Evolutionary conservation across 2,329 filamentous ascomycete genomes (phyloP), one percentile per base, ranked within the genome.

Genomic region (Neophaeococcomyces mojaviensis): DNA sequence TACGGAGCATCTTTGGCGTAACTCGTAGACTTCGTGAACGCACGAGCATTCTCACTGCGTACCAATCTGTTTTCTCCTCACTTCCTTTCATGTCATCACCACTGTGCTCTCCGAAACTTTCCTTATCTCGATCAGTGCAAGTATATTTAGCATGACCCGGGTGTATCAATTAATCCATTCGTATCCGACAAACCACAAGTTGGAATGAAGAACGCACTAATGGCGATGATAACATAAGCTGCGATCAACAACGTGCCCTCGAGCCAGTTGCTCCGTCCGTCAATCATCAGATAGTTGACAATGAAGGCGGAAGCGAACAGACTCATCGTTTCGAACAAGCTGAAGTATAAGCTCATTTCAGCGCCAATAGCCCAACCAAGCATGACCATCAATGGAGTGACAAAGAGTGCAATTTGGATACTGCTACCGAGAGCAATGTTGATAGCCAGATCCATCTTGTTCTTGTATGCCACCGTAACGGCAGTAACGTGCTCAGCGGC

Each of bases 301-400:
- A 94, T 88, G 53, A 94, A 81, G 6, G 88, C 82, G 42, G 81
- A 85, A 42, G 90, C 79, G 64, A 94, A 94, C 58, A 94, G 77
- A 47, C 84, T 86, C 18, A 92, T 84, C 0, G 87, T 94, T 74
- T 94, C 87, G 65, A 94, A 94, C 39, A 88, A 75, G 49, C 87
- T 87, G 64, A 94, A 94, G 69, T 90, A 88, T 28, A 94, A 73
- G 22, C 83, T 77, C 81, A 86, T 85, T n/a, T 81, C 72, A 49
- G 76, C 76, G 50, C 73, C 66, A 63, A 85, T 75, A 49, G 74
- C 75, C 82, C 82, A 86, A n/a, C 81, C 82, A 16, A 86, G 68
- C 19, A 86, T 78, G 26, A 86, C 82, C 26, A 85, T 74, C 15
- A 86, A 67, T 0, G 82, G 82, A 3, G 82, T 85, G 43, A 86